Evolutionary conservation across 208 protist genomes (phyloP).

Genomic region (Novymonas esmeraldas): DNA sequence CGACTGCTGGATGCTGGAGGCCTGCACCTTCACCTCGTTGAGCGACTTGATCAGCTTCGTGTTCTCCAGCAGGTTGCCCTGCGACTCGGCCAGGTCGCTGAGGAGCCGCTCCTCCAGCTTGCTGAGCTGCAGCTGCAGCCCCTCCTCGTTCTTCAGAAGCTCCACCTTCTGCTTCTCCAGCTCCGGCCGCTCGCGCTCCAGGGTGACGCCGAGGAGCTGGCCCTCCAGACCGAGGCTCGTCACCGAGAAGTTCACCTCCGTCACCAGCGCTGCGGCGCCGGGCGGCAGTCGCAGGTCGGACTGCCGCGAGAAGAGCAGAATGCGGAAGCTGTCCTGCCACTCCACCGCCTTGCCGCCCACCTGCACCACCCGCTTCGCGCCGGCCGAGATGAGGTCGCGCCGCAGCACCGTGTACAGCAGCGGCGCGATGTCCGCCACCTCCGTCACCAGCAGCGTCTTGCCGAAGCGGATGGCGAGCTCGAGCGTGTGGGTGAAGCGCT

Average conservation of each 20-base stretch:
- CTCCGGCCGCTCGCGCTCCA: conserved; percentile 96
- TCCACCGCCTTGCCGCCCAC: conserved; percentile 97
- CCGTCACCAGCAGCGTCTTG: conserved; percentile 97
- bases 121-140: conserved; percentile 93
- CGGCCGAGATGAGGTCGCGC: conserved; percentile 90
- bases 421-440: conserved; percentile 95
- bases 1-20: conserved; percentile 78
- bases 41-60: conserved; percentile 90
- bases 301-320: conserved; percentile 95
- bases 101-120: conserved; percentile 94
- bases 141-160: conserved; percentile 95
- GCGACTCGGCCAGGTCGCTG: conserved; percentile 89
- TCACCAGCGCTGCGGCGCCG: conserved; percentile 88
- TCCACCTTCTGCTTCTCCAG: conserved; percentile 94
- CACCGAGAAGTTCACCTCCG: conserved; percentile 97
- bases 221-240: conserved; percentile 95
- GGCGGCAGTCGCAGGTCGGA: conserved; percentile 90
- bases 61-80: conserved; percentile 97
- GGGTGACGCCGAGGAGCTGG: conserved; percentile 95
- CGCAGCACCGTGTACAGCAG: conserved; percentile 96
- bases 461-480: conserved; percentile 98
- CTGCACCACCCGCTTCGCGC: conserved; percentile 92
- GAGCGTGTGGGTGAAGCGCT: conserved; percentile 94
- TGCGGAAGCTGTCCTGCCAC: conserved; percentile 96
- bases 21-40: conserved; percentile 95